These are phyloP conservation scores for Penicillium lagena DNA, from an alignment of 495 filamentous ascomycete species.

Conservation along the genomic window DNA sequence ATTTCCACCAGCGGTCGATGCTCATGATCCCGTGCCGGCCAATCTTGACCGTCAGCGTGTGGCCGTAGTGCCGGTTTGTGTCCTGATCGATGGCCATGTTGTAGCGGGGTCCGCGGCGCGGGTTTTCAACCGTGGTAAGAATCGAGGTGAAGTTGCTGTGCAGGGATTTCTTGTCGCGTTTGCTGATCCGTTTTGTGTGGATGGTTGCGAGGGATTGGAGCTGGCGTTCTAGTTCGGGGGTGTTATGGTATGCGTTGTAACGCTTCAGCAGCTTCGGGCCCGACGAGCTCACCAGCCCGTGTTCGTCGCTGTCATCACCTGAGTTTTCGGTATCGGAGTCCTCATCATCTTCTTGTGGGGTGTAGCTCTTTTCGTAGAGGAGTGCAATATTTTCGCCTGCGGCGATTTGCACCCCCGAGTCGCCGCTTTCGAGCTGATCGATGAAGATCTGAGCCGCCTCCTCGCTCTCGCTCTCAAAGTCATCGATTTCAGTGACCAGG, in stretches of 20 bases:
- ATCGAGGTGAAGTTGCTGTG: slow-evolving; percentile 78
- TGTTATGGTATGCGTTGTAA: slow-evolving; percentile 53
- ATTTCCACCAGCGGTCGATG: slow-evolving; percentile 90
- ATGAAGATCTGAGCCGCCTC: slow-evolving; percentile 77
- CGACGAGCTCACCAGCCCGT: slow-evolving; percentile 39
- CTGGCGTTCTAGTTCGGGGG: slow-evolving; percentile 43
- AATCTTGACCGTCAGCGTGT: slow-evolving; percentile 69
- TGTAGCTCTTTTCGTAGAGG: slow-evolving; percentile 77
- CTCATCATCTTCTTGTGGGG: slow-evolving; percentile 53
- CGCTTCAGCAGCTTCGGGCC: slow-evolving; percentile 57
- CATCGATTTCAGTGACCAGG: slow-evolving; percentile 74
- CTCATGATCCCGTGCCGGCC: slow-evolving; percentile 64
- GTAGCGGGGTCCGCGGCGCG: slow-evolving; percentile 64
- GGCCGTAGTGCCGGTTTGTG: slow-evolving; percentile 67
- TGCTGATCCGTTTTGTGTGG: slow-evolving; percentile 66
- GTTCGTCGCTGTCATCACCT: slow-evolving; percentile 37
- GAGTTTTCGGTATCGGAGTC: slow-evolving; percentile 50
- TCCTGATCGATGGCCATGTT: slow-evolving; percentile 67
- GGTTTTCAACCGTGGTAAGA: slow-evolving; percentile 74
- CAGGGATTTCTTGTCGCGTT: slow-evolving; percentile 70
- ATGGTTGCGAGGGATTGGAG: slow-evolving; percentile 50
- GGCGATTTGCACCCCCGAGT: slow-evolving; percentile 71
- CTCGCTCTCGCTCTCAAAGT: slow-evolving; percentile 68
- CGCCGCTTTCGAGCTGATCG: slow-evolving; percentile 78
- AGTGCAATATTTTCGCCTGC: slow-evolving; percentile 89